Base-by-base conservation (phyloP, 306 rosid genomes). In the Cicer pinnatifidum region DNA sequence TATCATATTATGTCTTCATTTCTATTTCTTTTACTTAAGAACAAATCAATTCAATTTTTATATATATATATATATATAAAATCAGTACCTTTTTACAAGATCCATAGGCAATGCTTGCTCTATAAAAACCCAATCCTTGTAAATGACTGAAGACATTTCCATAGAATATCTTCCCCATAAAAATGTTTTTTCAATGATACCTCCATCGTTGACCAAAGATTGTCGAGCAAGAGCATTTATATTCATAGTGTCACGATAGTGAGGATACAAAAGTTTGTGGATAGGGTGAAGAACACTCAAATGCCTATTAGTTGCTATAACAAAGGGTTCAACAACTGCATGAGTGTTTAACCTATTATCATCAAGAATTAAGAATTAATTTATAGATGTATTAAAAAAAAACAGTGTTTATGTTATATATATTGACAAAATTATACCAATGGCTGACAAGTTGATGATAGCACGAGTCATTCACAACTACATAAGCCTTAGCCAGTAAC, bases 401-500 rank as follows among this genome's bases (percentile, higher is more conserved):
- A 35, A 2, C 0, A 38, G 0, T 38, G 1, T 59, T 58, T 38
- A 16, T 3, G 10, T 48, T 8, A 23, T 65, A 46, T 8, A 23
- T 65, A 46, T 38, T 35, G 52, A 56, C 12, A 70, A 48, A 48
- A 11, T 63, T 67, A 33, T 85, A 88, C 90, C 89, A 88, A 61
- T 84, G 91, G 65, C 88, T 89, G 59, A 89, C 75, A 15, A 89
- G 91, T 69, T 89, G 89, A 78, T 89, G 94, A 41, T 71, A 68
- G 62, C 91, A 80, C 0, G 90, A 88, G 60, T 90, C 93, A 78
- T 88, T 86, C 7, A 88, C 92, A 6, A 85, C 75, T 3, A 76
- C 96, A 73, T 88, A 88, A 70, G 91, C 90, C 78, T 89, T 89
- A 2, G 93, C 93, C 19, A 89, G 81, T 9, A 84, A 77, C 93